A percentile compares a stretch with the other conserved stretches of the same genome.
Evolutionary conservation across 768 basidiomycete genomes (phyloP).

Genomic region (Suillus bovinus): DNA sequence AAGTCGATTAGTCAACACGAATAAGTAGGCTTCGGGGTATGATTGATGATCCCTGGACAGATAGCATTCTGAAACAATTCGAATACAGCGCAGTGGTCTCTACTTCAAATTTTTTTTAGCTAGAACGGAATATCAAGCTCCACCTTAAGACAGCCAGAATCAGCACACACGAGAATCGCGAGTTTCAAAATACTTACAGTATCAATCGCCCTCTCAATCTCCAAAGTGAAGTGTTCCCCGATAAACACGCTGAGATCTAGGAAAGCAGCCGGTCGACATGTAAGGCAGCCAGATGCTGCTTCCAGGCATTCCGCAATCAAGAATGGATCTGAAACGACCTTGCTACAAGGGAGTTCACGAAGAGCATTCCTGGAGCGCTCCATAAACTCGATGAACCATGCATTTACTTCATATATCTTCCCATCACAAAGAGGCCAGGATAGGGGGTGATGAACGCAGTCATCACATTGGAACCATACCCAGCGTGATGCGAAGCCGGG

Average conservation of each 20-base stretch:
- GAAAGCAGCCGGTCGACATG: constrained; percentile 31
- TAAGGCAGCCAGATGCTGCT: constrained; percentile 26
- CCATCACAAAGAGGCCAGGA: constrained; percentile 36
- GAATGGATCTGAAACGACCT: constrained; percentile 31
- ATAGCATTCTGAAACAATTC: neutral
- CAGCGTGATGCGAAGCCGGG: constrained; percentile 37
- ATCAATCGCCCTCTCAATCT: constrained; percentile 32
- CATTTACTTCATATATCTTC: constrained; percentile 36
- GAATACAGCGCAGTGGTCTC: neutral
- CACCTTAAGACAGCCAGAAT: constrained; percentile 22
- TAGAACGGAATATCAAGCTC: constrained; percentile 33
- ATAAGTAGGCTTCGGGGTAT: too few relatives aligned
- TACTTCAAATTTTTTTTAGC: neutral
- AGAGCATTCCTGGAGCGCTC: constrained; percentile 31
- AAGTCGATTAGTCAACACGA: neutral
- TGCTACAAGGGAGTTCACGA: constrained; percentile 32
- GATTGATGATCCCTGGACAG: too few relatives aligned
- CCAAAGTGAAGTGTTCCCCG: constrained; percentile 29
- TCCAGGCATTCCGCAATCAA: constrained; percentile 34
- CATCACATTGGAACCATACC: constrained; percentile 41
- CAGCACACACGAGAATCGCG: constrained; percentile 11
- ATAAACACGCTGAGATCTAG: constrained; percentile 34
- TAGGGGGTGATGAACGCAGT: constrained; percentile 33
- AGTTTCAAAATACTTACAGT: constrained; percentile 16
- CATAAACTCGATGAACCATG: constrained; percentile 38